Evolutionary conservation across 768 basidiomycete species (phyloP), one percentile per base, ranked within the genome.

Genomic region (Pleurotus giganteus): DNA sequence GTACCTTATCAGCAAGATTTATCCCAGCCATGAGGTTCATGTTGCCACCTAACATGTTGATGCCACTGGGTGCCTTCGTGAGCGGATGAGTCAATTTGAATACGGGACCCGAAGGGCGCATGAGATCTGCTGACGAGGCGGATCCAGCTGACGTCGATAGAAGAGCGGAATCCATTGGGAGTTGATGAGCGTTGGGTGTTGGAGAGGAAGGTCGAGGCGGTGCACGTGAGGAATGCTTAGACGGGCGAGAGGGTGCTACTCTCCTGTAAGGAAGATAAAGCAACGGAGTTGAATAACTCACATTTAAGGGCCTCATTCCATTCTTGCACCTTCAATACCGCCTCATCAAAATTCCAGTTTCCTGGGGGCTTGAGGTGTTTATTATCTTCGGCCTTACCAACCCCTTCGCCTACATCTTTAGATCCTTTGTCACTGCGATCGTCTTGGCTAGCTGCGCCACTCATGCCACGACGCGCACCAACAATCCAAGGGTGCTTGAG

Each of bases 241-340:
- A 81, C 8, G 86, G 82, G 29, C 87, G 78, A 13, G 87, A 82
- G 28, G 89, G 89, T 19, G 89, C 89, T 91, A 52, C 29, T 53
- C 21, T 29, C 26, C 43, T 13, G 49, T 59, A 34, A 12, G 61
- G 55, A 47, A 39, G 29, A 53, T 55, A 43, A 59, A 53, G 45
- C 17, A 3, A 31, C 37, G 31, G 32, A 15, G 47, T 13, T 51
- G 9, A 49, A 60, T 42, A 19, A 70, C 70, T 47, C 67, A 94
- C 92, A 94, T 71, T 91, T 94, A 55, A 98, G 74, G 0, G 95
- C 96, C 68, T 98, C 92, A 63, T 99, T 99, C 95, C 96, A 99
- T 69, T 98, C 93, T 69, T 98, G 96, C 23, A 99, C 96, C 67
- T 91, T 86, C 61, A 93, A 76, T 29, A 99, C 91, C 17, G 91